Evolutionary conservation across 805 yeast genomes (phyloP).

Genomic region (Pichia eremophila): DNA sequence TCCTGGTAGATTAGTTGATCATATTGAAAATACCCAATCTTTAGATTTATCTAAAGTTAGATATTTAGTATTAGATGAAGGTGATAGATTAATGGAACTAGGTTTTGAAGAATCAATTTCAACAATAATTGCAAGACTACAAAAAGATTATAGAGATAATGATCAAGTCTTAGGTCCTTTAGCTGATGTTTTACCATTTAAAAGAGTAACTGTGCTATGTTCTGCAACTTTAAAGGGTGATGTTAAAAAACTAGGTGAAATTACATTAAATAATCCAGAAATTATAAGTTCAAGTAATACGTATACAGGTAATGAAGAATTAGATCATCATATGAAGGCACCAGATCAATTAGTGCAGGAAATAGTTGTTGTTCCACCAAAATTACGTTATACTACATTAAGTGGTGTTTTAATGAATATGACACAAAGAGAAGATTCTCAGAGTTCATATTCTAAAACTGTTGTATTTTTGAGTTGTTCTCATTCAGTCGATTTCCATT

Average conservation of each 20-base stretch:
- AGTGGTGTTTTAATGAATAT: conserved; percentile 54
- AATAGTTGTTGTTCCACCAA: conserved; percentile 83
- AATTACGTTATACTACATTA: conserved; percentile 74
- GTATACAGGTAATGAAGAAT: conserved; percentile 9
- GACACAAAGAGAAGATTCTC: conserved; percentile 21
- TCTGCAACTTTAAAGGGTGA: conserved; percentile 87
- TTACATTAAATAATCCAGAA: conserved; percentile 63
- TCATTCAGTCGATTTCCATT: conserved; percentile 94
- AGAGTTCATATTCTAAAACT: conserved; percentile 34
- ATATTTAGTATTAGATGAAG: conserved; percentile 92
- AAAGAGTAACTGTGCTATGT: conserved; percentile 74
- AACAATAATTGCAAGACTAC: conserved; percentile 56
- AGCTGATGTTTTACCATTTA: conserved; percentile 37
- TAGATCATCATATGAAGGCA: conserved; percentile 35
- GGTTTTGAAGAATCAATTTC: conserved; percentile 93
- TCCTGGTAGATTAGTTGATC: conserved; percentile 94
- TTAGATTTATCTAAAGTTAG: conserved; percentile 66
- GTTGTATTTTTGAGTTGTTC: conserved; percentile 90
- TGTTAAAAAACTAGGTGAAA: conserved; percentile 72
- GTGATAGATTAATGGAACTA: conserved; percentile 89
- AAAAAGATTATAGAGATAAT: conserved; percentile 33
- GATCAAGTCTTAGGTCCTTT: conserved; percentile 29
- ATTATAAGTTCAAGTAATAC: conserved; percentile 34
- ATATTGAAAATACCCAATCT: conserved; percentile 77
- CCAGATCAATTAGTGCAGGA: conserved; percentile 88